These are phyloP conservation scores for Wickerhamiella sergipiensis DNA, from an alignment of 805 yeast species.

Conservation along the genomic window DNA sequence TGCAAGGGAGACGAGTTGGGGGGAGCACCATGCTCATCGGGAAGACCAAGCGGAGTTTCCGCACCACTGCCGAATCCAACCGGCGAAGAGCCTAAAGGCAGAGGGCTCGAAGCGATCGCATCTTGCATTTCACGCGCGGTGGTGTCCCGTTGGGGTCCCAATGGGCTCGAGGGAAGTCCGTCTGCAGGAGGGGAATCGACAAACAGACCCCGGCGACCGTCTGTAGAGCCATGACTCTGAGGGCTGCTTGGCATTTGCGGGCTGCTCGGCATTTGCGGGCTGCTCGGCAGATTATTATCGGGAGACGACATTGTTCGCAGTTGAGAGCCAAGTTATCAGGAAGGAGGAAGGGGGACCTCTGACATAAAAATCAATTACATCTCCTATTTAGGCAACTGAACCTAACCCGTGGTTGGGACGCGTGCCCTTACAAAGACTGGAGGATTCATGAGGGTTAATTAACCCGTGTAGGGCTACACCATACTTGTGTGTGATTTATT, in stretches of 20 bases:
- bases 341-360: not conserved
- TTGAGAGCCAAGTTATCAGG: not conserved
- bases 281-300: not conserved
- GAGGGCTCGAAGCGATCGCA: slow-evolving; percentile 1
- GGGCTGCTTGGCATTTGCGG: not conserved
- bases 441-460: not conserved
- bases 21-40: not conserved
- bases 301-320: not conserved
- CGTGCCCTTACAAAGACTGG: not conserved
- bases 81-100: slow-evolving; percentile 2
- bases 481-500: no score
- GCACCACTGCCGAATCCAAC: not conserved
- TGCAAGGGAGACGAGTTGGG: slow-evolving; percentile 13
- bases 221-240: not conserved
- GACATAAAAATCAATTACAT: slow-evolving; percentile 1
- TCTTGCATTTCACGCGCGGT: not conserved
- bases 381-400: not conserved
- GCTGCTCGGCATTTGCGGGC: not conserved
- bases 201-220: not conserved
- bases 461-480: not conserved
- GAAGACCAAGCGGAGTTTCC: not conserved
- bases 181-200: not conserved
- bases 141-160: not conserved
- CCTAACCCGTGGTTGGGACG: not conserved
- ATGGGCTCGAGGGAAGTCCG: slow-evolving; percentile 10